These are phyloP conservation scores for Yamadazyma taylorii DNA, from an alignment of 1,139 yeast genomes.

Conservation along the genomic window DNA sequence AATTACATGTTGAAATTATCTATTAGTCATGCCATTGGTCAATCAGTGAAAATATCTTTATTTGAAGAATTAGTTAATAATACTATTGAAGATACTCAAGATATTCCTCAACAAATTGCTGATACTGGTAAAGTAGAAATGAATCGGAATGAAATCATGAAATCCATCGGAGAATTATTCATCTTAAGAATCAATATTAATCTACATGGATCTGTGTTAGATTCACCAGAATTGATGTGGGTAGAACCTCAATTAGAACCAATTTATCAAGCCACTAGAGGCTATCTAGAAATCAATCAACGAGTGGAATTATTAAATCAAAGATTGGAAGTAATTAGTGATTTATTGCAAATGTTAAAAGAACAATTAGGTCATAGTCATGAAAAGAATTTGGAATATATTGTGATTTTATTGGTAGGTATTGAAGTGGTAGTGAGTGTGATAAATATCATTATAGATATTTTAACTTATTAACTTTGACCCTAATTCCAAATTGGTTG, in stretches of 20 bases:
- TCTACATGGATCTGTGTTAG: constrained; percentile 91
- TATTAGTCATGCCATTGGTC: constrained; percentile 89
- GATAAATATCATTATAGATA: constrained; percentile 56
- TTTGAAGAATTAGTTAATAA: constrained; percentile 95
- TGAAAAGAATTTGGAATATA: constrained; percentile 86
- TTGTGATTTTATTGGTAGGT: constrained; percentile 89
- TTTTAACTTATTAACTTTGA: constrained; percentile 29
- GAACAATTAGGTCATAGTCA: constrained; percentile 94
- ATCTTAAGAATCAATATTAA: constrained; percentile 88
- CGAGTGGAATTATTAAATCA: constrained; percentile 87
- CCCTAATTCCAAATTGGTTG: background rate
- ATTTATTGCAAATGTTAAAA: constrained; percentile 89
- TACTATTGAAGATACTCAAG: constrained; percentile 95
- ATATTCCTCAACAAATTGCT: constrained; percentile 94
- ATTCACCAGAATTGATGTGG: constrained; percentile 98
- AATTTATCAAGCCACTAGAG: constrained; percentile 93
- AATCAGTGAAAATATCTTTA: constrained; percentile 87
- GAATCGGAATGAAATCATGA: constrained; percentile 94
- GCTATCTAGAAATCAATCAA: constrained; percentile 91
- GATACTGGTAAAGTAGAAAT: constrained; percentile 91
- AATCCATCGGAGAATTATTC: constrained; percentile 91
- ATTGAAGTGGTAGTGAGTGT: constrained; percentile 89
- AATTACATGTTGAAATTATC: constrained; percentile 89
- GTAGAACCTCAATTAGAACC: constrained; percentile 97
- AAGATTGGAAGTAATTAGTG: constrained; percentile 89